Evolutionary conservation across 257 asterid species (phyloP).

Genomic region (Solanum arcanum): DNA sequence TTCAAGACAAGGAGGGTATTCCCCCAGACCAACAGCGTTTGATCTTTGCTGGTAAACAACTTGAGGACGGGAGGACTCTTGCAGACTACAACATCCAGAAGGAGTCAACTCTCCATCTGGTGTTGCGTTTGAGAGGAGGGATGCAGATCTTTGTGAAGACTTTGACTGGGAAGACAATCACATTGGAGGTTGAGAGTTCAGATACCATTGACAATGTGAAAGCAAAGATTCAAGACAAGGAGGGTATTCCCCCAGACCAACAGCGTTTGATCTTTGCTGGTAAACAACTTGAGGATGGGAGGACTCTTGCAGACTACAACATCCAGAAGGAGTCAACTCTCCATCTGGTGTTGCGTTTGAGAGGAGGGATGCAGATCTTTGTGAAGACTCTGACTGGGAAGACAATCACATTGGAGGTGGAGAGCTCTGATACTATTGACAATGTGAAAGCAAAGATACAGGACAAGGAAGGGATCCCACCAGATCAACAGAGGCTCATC

Average conservation of each 20-base stretch:
- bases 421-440: not conserved
- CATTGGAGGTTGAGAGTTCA: not conserved
- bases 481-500: not conserved
- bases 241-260: not conserved
- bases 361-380: not conserved
- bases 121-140: not conserved
- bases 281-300: not conserved
- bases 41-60: not conserved
- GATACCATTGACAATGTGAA: not conserved
- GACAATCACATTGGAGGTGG: not conserved
- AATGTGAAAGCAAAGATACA: not conserved
- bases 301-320: not conserved
- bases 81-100: not conserved
- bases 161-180: not conserved
- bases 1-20: not conserved
- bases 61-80: not conserved
- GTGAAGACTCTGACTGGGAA: not conserved
- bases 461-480: not conserved
- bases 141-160: not conserved
- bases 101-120: not conserved
- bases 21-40: not conserved
- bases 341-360: not conserved
- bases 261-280: not conserved
- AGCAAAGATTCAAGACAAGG: not conserved
- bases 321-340: not conserved